Evolutionary conservation across 192 early-diverging fungal genomes (phyloP), one percentile per base, ranked within the genome.

Genomic region (Coemansia umbellata): DNA sequence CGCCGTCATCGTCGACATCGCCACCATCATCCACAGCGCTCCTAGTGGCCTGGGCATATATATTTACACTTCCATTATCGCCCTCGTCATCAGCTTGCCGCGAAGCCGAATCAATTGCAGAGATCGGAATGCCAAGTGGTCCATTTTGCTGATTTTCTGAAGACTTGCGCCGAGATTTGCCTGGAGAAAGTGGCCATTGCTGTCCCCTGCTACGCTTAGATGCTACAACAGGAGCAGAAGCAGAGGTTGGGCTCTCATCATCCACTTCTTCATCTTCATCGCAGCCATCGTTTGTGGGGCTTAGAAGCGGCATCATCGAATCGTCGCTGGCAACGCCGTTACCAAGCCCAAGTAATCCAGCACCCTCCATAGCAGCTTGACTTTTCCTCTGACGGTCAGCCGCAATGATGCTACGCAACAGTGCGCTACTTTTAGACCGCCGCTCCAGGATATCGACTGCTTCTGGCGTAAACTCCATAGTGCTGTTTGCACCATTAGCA

Each of bases 381-480:
- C 28, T 23, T 50, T 75, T 75, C 47, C 66, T 55, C 37, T 63
- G 60, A 8, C 73, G 66, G 40, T 59, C 57, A 21, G 73, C 73
- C 2, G 57, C 61, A 42, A 75, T 69, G 36, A 75, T 75, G 35
- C 73, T 75, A 18, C 60, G 57, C 31, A 75, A 28, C 24, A 75
- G 49, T 27, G 73, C 73, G 31, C 51, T 75, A 41, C 66, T 44
- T 32, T 53, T 56, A 15, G 63, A 58, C 15, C 63, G 56, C 6
- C 55, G 57, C 26, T 62, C 70, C 9, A 74, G 30, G 21, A 54
- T 28, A 8, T 53, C 50, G 21, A 23, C 5, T 13, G 40, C 44
- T n/a, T 42, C 53, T 6, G 53, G 22, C 1, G 41, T 40, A 21
- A 21, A 23, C 28, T 35, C 36, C 4, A 28, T 36, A 18, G 33